Evolutionary conservation across 2,329 filamentous ascomycete genomes (phyloP), one percentile per base, ranked within the genome.

Genomic region (Colletotrichum noveboracense): DNA sequence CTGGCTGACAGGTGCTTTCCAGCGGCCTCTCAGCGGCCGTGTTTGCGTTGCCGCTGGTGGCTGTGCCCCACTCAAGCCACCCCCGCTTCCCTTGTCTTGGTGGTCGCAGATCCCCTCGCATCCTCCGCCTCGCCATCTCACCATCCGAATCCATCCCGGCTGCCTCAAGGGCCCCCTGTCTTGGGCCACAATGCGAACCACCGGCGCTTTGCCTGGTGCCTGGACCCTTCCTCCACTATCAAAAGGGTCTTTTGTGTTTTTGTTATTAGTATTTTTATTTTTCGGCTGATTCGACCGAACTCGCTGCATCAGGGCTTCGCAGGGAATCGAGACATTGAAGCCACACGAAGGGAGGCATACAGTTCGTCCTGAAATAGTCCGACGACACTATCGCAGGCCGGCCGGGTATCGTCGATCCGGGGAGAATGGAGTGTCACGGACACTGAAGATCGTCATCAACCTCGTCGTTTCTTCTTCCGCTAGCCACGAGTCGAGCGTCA

Each of bases 51-150:
- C 71, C 67, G 30, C 34, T 56, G 28, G 65, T 76, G 74, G 74
- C 74, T 73, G 64, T 69, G 74, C 58, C 55, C 68, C 62, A 43
- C 69, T 21, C 24, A 71, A 66, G 58, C 66, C 66, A 62, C 65
- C 66, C 65, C 66, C 66, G 64, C 48, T 43, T 26, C 43, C 58
- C 58, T 62, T 52, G 18, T 28, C 55, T 48, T 62, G n/a, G 30
- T 62, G n/a, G 30, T 36, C 18, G 52, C 34, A 38, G 64, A 67
- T 66, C 62, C 56, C 36, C 30, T 58, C 55, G 36, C 26, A 36
- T 36, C 18, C 36, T 52, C 58, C 34, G 18, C 32, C 5, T 16
- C 30, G 18, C 30, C 26, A 26, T 66, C 26, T 26, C 10, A 16
- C 61, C 43, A 48, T 38, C 28, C 26, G 21, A n/a, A 10, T 30